Conservation (phyloP, 2,329 filamentous ascomycete species). For the Alternaria triticimaculans region DNA sequence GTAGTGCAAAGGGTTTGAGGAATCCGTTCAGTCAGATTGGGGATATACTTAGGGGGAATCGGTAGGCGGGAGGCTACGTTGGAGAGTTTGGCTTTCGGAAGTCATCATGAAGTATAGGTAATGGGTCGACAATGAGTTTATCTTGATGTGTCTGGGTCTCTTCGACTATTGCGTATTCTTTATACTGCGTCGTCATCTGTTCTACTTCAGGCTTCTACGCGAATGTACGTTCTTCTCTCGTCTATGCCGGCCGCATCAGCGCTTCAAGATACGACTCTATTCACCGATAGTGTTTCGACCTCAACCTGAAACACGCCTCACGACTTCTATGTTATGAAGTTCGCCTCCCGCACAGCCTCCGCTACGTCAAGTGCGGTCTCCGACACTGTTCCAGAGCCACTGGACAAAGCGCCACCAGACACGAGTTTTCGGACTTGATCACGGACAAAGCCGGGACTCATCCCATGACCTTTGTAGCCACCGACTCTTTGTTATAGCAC, state of each 20-base stretch:
- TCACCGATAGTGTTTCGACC: not conserved
- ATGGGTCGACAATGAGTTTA: not conserved
- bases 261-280: not conserved
- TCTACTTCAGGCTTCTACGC: not conserved
- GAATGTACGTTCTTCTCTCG: not conserved
- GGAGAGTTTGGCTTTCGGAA: not conserved
- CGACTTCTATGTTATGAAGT: not conserved
- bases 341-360: constrained; percentile 13
- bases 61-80: not conserved
- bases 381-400: not conserved
- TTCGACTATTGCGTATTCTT: not conserved
- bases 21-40: not conserved
- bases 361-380: constrained; percentile 10
- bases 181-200: no score
- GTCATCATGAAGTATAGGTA: not conserved
- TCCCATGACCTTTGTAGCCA: not conserved
- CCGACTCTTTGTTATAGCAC: not conserved
- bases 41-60: not conserved
- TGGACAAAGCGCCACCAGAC: not conserved
- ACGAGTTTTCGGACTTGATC: not conserved
- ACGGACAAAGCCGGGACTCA: not conserved
- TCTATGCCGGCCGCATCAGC: not conserved
- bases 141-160: not conserved
- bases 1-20: not conserved
- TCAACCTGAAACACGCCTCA: not conserved